These are phyloP conservation scores for Aspergillus ochraceus DNA, from an alignment of 2,329 filamentous ascomycete genomes.

Conservation along the genomic window DNA sequence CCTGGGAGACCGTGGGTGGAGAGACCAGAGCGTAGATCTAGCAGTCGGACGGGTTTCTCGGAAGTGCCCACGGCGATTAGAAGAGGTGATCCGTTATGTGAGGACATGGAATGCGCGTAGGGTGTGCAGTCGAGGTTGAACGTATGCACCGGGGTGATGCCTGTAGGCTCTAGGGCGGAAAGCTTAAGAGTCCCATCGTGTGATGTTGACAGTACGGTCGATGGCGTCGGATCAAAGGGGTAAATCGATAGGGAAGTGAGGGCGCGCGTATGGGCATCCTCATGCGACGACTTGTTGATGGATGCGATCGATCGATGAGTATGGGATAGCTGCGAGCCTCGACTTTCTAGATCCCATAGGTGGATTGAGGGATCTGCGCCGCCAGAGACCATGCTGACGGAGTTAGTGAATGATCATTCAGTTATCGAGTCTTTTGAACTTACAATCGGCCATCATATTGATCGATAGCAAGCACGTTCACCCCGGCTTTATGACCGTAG, in stretches of 20 bases:
- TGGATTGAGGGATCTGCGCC: conserved; percentile 82
- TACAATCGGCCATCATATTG: conserved; percentile 74
- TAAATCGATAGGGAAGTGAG: conserved; percentile 51
- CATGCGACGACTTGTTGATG: conserved; percentile 36
- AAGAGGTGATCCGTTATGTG: conserved; percentile 64
- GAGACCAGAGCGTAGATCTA: conserved; percentile 82
- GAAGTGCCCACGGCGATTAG: conserved; percentile 88
- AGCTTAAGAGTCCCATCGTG: conserved; percentile 49
- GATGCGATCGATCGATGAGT: conserved; percentile 53
- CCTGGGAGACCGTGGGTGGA: conserved; percentile 70
- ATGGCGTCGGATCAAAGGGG: conserved; percentile 48
- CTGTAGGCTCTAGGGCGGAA: conserved; percentile 38
- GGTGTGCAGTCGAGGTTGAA: conserved; percentile 49
- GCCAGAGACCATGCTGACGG: conserved; percentile 71
- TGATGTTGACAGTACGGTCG: conserved; percentile 47
- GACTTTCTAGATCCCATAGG: conserved; percentile 79
- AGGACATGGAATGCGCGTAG: conserved; percentile 69
- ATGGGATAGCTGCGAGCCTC: conserved; percentile 51
- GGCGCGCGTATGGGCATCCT: conserved; percentile 45
- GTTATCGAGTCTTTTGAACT: conserved; percentile 32
- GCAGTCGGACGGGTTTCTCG: conserved; percentile 76
- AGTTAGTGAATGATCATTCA: conserved; percentile 13
- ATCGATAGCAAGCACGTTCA: conserved; percentile 77
- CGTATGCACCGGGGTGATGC: conserved; percentile 46
- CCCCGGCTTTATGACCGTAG: conserved; percentile 71